These are phyloP conservation scores for Tothia fuscella DNA, from an alignment of 2,329 filamentous ascomycete genomes.

Conservation along the genomic window DNA sequence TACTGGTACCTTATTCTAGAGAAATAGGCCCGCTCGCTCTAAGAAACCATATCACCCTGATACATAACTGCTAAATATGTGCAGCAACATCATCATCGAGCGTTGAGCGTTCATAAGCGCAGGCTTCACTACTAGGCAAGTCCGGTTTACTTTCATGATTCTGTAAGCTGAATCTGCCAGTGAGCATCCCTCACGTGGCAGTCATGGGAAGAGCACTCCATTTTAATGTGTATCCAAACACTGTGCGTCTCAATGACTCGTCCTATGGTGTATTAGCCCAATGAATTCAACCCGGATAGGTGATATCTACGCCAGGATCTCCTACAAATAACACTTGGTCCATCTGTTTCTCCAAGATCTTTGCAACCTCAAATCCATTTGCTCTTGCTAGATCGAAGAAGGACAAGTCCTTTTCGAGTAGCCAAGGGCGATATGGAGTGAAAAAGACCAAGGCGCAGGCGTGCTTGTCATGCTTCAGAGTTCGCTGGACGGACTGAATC, in stretches of 20 bases:
- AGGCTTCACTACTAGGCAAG: no score
- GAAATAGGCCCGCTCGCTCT: no score
- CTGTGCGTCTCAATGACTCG: conserved; percentile 66
- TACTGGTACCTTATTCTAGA: no score
- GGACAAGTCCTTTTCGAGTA: conserved; percentile 68
- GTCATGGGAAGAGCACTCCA: no score
- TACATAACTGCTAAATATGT: no score
- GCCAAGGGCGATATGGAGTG: conserved; percentile 86
- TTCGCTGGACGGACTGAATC: conserved; percentile 56
- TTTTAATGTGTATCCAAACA: conserved; percentile 60
- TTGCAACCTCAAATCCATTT: conserved; percentile 62
- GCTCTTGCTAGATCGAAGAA: conserved; percentile 72
- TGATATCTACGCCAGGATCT: conserved; percentile 56
- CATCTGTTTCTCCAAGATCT: conserved; percentile 70
- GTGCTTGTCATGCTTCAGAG: conserved; percentile 43
- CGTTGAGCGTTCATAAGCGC: no score
- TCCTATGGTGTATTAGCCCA: conserved; percentile 37
- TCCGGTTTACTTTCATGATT: no score
- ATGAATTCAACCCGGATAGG: background rate
- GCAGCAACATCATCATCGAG: no score
- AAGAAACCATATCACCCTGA: no score
- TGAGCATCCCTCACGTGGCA: no score
- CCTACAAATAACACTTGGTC: conserved; percentile 81
- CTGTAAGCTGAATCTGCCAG: no score
- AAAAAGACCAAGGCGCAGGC: conserved; percentile 78